Conservation (phyloP, 2,329 filamentous ascomycete genomes). For the Fusarium staphyleae region DNA sequence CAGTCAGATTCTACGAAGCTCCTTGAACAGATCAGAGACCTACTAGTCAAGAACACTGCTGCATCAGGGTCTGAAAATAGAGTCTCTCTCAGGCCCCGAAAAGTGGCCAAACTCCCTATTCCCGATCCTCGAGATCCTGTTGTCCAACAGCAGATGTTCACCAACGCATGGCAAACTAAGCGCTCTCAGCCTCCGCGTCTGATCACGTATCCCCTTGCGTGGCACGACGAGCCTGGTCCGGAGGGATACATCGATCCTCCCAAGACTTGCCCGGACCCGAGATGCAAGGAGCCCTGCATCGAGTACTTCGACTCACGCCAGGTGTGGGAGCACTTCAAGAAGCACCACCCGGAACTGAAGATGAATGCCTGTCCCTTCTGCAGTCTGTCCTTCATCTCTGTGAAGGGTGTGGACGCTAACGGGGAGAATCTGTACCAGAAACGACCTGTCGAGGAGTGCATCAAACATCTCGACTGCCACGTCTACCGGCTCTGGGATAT, state of each 20-base stretch:
- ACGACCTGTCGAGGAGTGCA: conserved; percentile 4
- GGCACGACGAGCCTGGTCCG: conserved; percentile 24
- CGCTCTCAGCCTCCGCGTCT: conserved; percentile 14
- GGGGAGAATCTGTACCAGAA: background rate
- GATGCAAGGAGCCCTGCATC: conserved; percentile 6
- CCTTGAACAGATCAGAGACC: background rate
- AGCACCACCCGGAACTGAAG: background rate
- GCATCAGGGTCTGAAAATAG: background rate
- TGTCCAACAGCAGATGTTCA: background rate
- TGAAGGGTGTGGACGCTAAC: rapidly evolving
- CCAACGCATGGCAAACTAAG: background rate
- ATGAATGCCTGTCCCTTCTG: conserved; percentile 28
- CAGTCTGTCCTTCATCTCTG: conserved; percentile 6
- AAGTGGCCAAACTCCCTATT: background rate
- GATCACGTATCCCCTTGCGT: conserved; percentile 16
- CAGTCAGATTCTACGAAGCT: background rate
- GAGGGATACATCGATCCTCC: conserved; percentile 10
- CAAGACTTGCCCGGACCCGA: conserved; percentile 1
- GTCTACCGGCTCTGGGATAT: conserved; percentile 30
- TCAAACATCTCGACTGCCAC: conserved; percentile 36
- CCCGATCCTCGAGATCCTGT: background rate
- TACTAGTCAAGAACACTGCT: background rate
- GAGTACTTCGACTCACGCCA: conserved; percentile 3
- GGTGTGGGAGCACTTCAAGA: conserved; percentile 24
- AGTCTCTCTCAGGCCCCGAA: background rate